Conservation (phyloP, 2,329 filamentous ascomycete genomes). For the Alternaria dauci region DNA sequence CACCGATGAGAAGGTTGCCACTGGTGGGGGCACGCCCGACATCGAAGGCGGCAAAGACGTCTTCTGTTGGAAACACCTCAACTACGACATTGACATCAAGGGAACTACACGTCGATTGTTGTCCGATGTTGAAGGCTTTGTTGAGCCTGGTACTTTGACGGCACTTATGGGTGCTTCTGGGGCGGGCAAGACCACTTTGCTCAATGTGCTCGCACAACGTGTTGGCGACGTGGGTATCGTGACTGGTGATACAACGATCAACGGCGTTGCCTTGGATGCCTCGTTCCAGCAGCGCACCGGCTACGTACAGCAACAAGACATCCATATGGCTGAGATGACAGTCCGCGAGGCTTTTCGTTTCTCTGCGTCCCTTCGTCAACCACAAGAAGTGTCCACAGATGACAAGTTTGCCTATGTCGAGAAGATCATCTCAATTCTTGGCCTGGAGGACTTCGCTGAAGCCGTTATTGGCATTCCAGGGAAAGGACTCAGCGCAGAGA, state of each 20-base stretch:
- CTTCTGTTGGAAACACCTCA: conserved; percentile 60
- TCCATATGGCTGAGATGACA: conserved; percentile 65
- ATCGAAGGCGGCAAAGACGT: not conserved
- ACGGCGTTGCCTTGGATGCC: conserved; percentile 68
- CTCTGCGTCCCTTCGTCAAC: conserved; percentile 81
- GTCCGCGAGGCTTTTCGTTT: conserved; percentile 79
- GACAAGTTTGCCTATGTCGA: conserved; percentile 62
- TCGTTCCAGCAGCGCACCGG: conserved; percentile 83
- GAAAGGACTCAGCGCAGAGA: conserved; percentile 53
- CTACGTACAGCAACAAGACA: conserved; percentile 63
- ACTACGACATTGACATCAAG: conserved; percentile 77
- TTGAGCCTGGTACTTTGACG: conserved; percentile 82
- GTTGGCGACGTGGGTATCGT: conserved; percentile 75
- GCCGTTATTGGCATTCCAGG: conserved; percentile 19
- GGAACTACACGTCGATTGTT: not conserved
- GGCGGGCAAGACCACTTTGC: conserved; percentile 85
- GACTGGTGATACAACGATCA: conserved; percentile 79
- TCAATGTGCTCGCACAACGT: conserved; percentile 81
- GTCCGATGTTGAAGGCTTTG: conserved; percentile 75
- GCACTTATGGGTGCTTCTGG: conserved; percentile 76
- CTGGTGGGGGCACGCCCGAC: not conserved
- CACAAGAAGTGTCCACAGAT: conserved; percentile 41
- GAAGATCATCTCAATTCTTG: conserved; percentile 85
- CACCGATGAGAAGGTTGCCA: not conserved
- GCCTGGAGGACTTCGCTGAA: conserved; percentile 67